These are phyloP conservation scores for Botrytis hyacinthi DNA, from an alignment of 2,329 filamentous ascomycete genomes.

Conservation along the genomic window DNA sequence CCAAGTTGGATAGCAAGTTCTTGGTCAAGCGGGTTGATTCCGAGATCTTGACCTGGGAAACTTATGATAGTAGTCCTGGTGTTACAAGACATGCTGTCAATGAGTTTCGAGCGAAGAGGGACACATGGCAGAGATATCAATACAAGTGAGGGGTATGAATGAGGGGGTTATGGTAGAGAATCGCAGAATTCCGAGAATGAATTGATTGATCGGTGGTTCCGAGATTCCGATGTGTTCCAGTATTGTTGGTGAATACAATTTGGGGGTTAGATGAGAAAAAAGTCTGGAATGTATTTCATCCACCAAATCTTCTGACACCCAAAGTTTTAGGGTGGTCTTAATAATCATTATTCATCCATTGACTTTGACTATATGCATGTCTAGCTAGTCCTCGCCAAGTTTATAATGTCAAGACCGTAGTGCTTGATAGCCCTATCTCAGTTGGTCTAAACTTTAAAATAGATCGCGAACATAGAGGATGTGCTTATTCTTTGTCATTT, in stretches of 20 bases:
- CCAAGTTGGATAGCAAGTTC: neutral
- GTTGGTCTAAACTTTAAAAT: too few relatives aligned
- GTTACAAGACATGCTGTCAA: neutral
- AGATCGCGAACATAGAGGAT: too few relatives aligned
- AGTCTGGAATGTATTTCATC: neutral
- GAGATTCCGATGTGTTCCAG: neutral
- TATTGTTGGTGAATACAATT: neutral
- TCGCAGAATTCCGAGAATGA: neutral
- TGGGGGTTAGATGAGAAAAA: neutral
- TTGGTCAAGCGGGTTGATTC: neutral
- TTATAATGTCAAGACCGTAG: too few relatives aligned
- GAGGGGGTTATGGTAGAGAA: neutral
- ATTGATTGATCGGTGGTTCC: fast-evolving
- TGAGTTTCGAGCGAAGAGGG: neutral
- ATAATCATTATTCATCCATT: neutral
- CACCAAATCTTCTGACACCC: neutral
- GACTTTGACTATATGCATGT: neutral
- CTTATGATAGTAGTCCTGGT: neutral
- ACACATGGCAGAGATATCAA: neutral
- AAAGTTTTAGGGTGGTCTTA: neutral
- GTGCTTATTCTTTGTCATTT: too few relatives aligned
- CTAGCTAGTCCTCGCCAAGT: too few relatives aligned
- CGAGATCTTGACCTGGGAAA: neutral
- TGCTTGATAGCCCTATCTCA: too few relatives aligned
- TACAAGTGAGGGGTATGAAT: neutral